These are phyloP conservation scores for Tricholoma bakamatsutake DNA, from an alignment of 768 basidiomycete genomes.

Conservation along the genomic window DNA sequence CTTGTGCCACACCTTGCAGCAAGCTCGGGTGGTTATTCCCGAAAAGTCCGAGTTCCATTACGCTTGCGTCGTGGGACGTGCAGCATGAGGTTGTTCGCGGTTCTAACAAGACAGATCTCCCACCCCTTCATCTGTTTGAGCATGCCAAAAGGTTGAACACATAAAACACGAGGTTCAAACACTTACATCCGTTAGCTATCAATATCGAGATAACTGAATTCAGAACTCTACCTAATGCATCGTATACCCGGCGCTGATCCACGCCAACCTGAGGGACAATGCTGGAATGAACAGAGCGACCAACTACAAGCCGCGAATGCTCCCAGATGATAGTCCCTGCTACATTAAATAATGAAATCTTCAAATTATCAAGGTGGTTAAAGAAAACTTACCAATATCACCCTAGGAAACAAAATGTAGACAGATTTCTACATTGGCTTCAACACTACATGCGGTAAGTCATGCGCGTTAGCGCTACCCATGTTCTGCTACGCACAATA, in stretches of 20 bases:
- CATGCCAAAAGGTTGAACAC: neutral
- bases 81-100: neutral
- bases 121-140: neutral
- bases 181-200: neutral
- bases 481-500: neutral
- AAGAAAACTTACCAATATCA: neutral
- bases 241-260: neutral
- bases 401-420: neutral
- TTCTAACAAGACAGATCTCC: neutral
- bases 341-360: neutral
- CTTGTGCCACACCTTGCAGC: neutral
- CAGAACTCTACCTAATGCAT: neutral
- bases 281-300: neutral
- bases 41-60: neutral
- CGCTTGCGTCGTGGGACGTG: neutral
- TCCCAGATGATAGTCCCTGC: neutral
- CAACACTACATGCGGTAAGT: neutral
- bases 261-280: neutral
- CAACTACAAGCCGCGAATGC: neutral
- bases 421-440: neutral
- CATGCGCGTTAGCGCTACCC: neutral
- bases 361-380: no score
- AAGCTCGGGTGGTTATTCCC: neutral
- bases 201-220: neutral
- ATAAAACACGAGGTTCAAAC: neutral